These are phyloP conservation scores for Periconia sp. DNA, from an alignment of 2,329 filamentous ascomycete species.

Conservation along the genomic window DNA sequence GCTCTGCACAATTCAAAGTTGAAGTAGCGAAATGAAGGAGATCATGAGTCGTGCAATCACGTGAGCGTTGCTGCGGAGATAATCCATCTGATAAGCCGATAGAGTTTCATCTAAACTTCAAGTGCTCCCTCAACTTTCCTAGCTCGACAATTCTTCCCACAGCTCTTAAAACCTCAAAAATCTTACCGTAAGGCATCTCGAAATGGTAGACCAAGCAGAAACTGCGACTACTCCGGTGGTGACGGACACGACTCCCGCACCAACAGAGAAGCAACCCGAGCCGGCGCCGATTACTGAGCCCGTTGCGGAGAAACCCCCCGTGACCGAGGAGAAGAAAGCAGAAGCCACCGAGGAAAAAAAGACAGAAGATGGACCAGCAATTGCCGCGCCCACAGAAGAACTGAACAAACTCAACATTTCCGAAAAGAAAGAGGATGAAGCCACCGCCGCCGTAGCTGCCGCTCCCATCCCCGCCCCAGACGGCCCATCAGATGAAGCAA, in stretches of 20 bases:
- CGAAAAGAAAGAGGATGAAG: constrained; percentile 11
- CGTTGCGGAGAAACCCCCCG: constrained; percentile 6
- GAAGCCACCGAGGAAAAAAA: constrained; percentile 18
- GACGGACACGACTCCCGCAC: constrained; percentile 2
- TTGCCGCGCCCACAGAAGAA: constrained; percentile 22
- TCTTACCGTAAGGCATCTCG: too few relatives aligned
- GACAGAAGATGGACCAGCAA: constrained; percentile 22
- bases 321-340: constrained; percentile 18
- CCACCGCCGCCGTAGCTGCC: constrained; percentile 13
- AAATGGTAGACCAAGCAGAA: constrained; percentile 26
- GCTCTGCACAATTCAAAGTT: too few relatives aligned
- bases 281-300: background rate
- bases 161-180: background rate
- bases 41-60: too few relatives aligned
- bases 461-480: constrained; percentile 3
- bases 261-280: constrained; percentile 15
- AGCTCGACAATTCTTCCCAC: background rate
- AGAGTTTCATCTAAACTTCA: too few relatives aligned
- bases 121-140: background rate
- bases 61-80: constrained; percentile 7
- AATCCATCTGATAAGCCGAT: constrained; percentile 1
- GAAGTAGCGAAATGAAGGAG: too few relatives aligned
- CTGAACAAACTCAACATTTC: constrained; percentile 16
- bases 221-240: constrained; percentile 11
- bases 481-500: constrained; percentile 4